Evolutionary conservation across 768 basidiomycete genomes (phyloP).

Genomic region (Trametes cinnabarina): DNA sequence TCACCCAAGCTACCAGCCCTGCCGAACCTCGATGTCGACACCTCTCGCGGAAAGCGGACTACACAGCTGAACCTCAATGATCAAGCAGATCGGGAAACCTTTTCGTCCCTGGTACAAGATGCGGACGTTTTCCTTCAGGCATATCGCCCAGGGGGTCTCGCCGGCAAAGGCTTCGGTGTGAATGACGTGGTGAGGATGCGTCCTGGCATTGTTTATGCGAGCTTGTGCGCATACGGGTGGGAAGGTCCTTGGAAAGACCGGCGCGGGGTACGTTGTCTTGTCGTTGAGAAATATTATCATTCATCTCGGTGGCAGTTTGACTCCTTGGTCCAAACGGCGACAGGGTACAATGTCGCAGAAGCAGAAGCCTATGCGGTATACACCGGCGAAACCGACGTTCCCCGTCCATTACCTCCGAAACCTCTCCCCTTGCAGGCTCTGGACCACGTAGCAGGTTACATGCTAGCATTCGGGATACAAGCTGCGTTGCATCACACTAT

Average conservation of each 20-base stretch:
- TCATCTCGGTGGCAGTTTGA: conserved; percentile 47
- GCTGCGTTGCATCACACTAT: conserved; percentile 54
- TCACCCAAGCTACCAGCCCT: conserved; percentile 53
- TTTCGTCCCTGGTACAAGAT: conserved; percentile 38
- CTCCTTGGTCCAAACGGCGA: conserved; percentile 61
- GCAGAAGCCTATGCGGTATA: conserved; percentile 44
- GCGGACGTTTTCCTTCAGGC: conserved; percentile 62
- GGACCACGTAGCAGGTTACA: conserved; percentile 58
- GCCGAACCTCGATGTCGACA: conserved; percentile 53
- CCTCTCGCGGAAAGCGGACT: conserved; percentile 61
- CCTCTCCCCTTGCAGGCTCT: conserved; percentile 57
- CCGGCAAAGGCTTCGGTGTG: conserved; percentile 47
- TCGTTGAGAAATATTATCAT: background rate
- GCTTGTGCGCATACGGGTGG: conserved; percentile 55
- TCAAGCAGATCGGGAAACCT: conserved; percentile 30
- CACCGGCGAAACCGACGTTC: conserved; percentile 11
- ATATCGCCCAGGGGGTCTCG: conserved; percentile 53
- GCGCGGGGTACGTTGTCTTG: conserved; percentile 41
- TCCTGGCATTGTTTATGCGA: conserved; percentile 54
- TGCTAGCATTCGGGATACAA: conserved; percentile 58
- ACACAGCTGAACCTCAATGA: conserved; percentile 53
- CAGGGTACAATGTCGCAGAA: conserved; percentile 60
- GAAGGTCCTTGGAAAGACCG: conserved; percentile 55
- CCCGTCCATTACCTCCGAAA: conserved; percentile 23
- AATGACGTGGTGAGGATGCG: conserved; percentile 36